phyloP scores from a whole-genome alignment of 2,329 filamentous ascomycete genomes.

The Ophiostoma novo-ulmi region DNA sequence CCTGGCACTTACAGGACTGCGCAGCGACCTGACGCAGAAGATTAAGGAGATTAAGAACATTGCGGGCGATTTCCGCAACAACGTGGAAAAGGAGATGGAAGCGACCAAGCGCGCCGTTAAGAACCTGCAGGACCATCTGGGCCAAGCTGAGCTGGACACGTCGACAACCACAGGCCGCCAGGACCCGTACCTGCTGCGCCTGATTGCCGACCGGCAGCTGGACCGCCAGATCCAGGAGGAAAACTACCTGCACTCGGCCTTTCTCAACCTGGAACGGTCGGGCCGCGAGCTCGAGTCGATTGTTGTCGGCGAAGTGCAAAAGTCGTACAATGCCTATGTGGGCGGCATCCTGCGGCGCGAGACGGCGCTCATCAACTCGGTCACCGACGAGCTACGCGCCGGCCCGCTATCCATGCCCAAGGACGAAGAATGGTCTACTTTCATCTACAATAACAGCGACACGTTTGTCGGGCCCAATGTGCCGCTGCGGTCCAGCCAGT shows the following conservation, averaged over 20 bases:
- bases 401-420: conserved; percentile 91
- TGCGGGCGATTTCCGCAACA: conserved; percentile 93
- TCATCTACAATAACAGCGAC: conserved; percentile 70
- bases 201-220: conserved; percentile 82
- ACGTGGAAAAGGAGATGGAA: conserved; percentile 92
- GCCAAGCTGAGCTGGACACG: conserved; percentile 72
- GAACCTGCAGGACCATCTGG: conserved; percentile 73
- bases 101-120: conserved; percentile 72
- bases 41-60: conserved; percentile 97
- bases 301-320: conserved; percentile 94
- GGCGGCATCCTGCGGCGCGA: conserved; percentile 86
- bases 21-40: conserved; percentile 87
- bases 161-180: conserved; percentile 73
- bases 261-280: conserved; percentile 88
- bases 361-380: conserved; percentile 71
- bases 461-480: conserved; percentile 83
- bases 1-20: conserved; percentile 73
- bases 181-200: conserved; percentile 81
- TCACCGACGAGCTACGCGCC: conserved; percentile 73
- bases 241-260: conserved; percentile 93
- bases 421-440: conserved; percentile 82
- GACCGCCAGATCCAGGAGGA: conserved; percentile 94
- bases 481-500: conserved; percentile 69
- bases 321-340: conserved; percentile 91
- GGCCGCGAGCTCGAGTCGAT: conserved; percentile 94